phyloP scores from a whole-genome alignment of 768 basidiomycete genomes.

The Exsudoporus frostii region DNA sequence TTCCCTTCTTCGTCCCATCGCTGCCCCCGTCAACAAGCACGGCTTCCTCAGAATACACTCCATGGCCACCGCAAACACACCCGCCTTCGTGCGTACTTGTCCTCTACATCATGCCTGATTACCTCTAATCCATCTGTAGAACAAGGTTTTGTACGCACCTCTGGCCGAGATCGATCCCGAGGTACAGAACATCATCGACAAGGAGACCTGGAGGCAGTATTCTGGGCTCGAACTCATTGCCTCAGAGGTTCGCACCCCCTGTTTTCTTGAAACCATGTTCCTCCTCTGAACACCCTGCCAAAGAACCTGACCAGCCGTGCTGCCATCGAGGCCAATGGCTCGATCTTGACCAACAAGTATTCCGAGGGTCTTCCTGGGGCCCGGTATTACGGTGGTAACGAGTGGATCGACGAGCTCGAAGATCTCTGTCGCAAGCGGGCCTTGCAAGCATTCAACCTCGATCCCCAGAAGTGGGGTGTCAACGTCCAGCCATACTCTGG shows the following conservation, averaged over 20 bases:
- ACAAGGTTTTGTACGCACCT: constrained; percentile 86
- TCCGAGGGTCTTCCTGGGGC: constrained; percentile 99
- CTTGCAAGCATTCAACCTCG: constrained; percentile 92
- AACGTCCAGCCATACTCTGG: constrained; percentile 99
- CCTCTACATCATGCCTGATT: background rate
- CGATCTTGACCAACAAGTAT: constrained; percentile 98
- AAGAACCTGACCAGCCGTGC: constrained; percentile 96
- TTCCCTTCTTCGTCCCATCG: constrained; percentile 27
- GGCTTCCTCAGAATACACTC: constrained; percentile 31
- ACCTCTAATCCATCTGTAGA: constrained; percentile 46
- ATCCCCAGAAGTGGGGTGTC: constrained; percentile 92
- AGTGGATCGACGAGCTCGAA: constrained; percentile 96
- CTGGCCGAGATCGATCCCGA: constrained; percentile 91
- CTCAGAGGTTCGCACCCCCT: constrained; percentile 68
- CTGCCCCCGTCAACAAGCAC: constrained; percentile 21
- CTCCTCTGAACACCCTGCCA: background rate
- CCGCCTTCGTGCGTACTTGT: constrained; percentile 52
- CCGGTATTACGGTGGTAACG: constrained; percentile 97
- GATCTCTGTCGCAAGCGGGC: constrained; percentile 93
- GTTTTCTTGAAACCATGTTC: background rate
- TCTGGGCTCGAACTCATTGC: constrained; percentile 98
- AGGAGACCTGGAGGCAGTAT: constrained; percentile 98
- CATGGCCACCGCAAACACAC: constrained; percentile 61
- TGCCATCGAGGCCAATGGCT: constrained; percentile 97
- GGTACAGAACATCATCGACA: constrained; percentile 96